Percentiles rank a stretch among this genome's conserved stretches.
Conservation (phyloP, 1,284 basidiomycete genomes). For the Pascua sp. region DNA sequence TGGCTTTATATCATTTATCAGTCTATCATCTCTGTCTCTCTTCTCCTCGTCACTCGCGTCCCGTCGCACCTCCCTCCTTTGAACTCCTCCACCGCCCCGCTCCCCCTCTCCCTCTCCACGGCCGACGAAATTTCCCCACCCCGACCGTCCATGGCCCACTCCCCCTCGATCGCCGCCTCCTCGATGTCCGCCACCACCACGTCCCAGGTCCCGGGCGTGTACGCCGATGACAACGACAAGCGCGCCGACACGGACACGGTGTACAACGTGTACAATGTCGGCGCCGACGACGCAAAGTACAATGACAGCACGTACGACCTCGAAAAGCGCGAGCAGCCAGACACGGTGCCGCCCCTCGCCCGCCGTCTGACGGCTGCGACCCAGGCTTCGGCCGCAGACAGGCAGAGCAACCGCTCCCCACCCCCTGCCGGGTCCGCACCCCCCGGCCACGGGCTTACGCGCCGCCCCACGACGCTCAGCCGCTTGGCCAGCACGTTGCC, state of each 20-base stretch:
- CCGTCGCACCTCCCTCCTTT: no score
- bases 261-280: not conserved
- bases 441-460: no score
- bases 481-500: not conserved
- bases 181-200: not conserved
- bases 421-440: no score
- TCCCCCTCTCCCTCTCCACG: no score
- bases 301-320: not conserved
- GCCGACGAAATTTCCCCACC: no score
- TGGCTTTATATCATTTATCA: no score
- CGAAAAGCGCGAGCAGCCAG: not conserved
- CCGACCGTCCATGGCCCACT: no score
- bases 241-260: not conserved
- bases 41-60: no score
- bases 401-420: no score
- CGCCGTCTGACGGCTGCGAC: not conserved
- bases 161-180: not conserved
- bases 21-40: no score
- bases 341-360: not conserved
- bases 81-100: no score
- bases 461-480: not conserved
- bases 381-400: no score
- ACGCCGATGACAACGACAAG: not conserved
- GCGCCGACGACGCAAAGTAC: not conserved
- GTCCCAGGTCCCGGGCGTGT: not conserved